Evolutionary conservation across 169 alveolate genomes (phyloP), one percentile per base, ranked within the genome.

Genomic region (Besnoitia besnoiti): DNA sequence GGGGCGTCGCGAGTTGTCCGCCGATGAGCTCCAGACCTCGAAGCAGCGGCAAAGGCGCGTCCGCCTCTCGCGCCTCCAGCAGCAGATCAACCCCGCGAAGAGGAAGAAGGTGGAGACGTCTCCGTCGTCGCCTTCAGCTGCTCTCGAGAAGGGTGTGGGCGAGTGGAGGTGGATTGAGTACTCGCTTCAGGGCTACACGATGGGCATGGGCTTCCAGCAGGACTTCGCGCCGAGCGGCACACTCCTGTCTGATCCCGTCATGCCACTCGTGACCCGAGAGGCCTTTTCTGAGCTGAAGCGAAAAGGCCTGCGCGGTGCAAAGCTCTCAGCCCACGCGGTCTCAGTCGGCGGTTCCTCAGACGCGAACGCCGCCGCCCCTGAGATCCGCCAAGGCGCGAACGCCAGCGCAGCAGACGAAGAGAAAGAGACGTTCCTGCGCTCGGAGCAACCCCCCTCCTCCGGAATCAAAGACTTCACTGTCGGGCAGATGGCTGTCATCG

Each of bases 1-100:
- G 14, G 88, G 82, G 59, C 87, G 67, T 62, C 73, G 61, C 46
- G 61, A 62, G 39, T n/a, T 90, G 12, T 27, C 62, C 21, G 93
- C 93, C 19, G 93, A 90, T 84, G 67, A 10, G 55, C 93, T 76
- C 90, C 93, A 50, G 84, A 61, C 75, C 73, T 61, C 37, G 87
- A 75, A 51, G 49, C 47, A 61, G 87, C 92, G n/a, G 50, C 61
- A 62, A 40, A 46, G 92, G 39, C 3, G 75, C 33, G n/a, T 39
- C 67, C 91, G 75, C 33, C 85, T 87, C 55, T 4, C 75, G 39
- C 46, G 33, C 12, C 73, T 87, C 84, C 91, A 87, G 85, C 59
- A 40, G 40, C 62, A 51, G 82, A 84, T 87, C 49, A 19, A 51
- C 12, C 79, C 91, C 14, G 49, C 91, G 27, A 87, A 61, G 55